phyloP scores from a whole-genome alignment of 441 rosid species.

The Erodium chrysanthum region DNA sequence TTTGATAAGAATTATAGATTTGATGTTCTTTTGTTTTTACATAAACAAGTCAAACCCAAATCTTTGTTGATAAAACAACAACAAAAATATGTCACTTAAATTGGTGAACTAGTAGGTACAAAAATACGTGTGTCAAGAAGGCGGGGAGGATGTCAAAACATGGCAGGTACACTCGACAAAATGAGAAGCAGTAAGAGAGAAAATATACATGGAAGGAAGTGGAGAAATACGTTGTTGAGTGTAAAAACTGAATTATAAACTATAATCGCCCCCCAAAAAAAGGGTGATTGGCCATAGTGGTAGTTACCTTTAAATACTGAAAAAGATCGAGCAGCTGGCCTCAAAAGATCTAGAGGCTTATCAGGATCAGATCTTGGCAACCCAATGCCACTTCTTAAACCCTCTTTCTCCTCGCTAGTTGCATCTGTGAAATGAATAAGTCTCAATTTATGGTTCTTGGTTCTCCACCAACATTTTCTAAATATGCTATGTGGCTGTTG shows the following conservation, averaged over 20 bases:
- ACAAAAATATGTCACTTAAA: too few species aligned
- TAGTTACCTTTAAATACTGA: slow-evolving; percentile 47
- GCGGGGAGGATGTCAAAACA: too few species aligned
- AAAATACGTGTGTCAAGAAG: too few species aligned
- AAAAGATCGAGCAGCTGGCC: slow-evolving; percentile 58
- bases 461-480: not conserved
- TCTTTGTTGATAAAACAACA: too few species aligned
- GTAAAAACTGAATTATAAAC: too few species aligned
- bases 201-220: not conserved
- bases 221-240: not conserved
- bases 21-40: too few species aligned
- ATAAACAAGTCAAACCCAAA: too few species aligned
- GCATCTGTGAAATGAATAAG: slow-evolving; percentile 29
- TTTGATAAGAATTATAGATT: too few species aligned
- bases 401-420: slow-evolving; percentile 25
- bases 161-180: too few species aligned
- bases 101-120: too few species aligned
- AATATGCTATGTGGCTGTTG: too few species aligned
- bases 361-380: slow-evolving; percentile 44
- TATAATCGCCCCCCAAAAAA: too few species aligned
- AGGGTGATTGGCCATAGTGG: not conserved
- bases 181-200: not conserved
- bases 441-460: slow-evolving; percentile 3
- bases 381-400: slow-evolving; percentile 37
- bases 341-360: slow-evolving; percentile 56